Evolutionary conservation across 176 grass and related monocot species (phyloP), one percentile per base, ranked within the genome.

Genomic region (Aegilops bicornis): DNA sequence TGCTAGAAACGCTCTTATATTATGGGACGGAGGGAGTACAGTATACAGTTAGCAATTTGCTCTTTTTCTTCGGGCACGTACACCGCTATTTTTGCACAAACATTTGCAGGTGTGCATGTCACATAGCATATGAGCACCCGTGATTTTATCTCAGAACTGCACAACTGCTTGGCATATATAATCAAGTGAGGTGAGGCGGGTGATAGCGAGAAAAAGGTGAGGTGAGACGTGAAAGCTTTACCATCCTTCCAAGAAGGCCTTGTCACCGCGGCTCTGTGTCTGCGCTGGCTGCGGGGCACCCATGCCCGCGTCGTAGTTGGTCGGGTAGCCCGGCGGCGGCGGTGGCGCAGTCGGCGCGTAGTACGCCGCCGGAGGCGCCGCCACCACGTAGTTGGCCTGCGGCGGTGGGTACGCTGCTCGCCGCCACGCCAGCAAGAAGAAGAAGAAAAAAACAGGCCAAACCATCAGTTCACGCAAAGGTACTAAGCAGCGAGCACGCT

Each of bases 191-290:
- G 4, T 52, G 48, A 17, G 48, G 48, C 48, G 11, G 43, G 43
- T 47, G 43, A 43, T 43, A 11, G 42, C 42, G 42, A 43, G 10
- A 43, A 47, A 47, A 47, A 19, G 11, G 4, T 52, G 48, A 52
- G 48, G 15, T 15, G 45, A 16, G 47, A 17, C 13, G 8, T 17
- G 19, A 73, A 15, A 87, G 58, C 69, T 93, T 93, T 78, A 94
- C 89, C 92, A 94, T 89, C 92, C 92, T 83, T 89, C 77, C 92
- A 73, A 79, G 86, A 94, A 94, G 77, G n/a, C 47, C 74, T 90
- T 90, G 78, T 94, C 92, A 9, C 92, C 89, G 23, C 92, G 92
- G 77, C 76, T 91, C 35, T 69, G 87, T 15, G 84, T 87, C 71
- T 85, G 66, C 16, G 23, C 80, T 32, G 69, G 69, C 22, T 77